Evolutionary conservation across 2,329 filamentous ascomycete species (phyloP).

Genomic region (Colletotrichum sp.): DNA sequence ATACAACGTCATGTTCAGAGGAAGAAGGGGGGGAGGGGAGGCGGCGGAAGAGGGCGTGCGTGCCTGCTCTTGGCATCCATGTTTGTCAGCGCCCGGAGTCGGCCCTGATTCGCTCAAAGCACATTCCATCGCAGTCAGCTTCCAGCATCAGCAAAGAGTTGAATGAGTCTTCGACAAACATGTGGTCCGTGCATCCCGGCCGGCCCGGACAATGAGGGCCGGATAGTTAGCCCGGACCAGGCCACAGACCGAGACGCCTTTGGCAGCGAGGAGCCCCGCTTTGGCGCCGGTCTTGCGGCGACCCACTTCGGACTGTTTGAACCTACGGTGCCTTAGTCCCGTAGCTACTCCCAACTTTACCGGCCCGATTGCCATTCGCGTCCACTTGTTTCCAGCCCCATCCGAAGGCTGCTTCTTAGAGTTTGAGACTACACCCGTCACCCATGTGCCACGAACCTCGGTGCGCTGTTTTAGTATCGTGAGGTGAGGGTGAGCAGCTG

Average conservation of each 20-base stretch:
- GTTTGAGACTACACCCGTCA: slow-evolving; percentile 5
- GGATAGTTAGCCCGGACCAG: background rate
- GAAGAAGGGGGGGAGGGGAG: background rate
- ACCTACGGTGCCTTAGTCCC: background rate
- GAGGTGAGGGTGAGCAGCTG: background rate
- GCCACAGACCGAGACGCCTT: background rate
- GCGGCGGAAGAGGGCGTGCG: background rate
- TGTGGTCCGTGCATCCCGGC: slow-evolving; percentile 13
- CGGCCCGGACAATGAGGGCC: slow-evolving; percentile 7
- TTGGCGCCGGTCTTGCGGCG: background rate
- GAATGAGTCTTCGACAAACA: slow-evolving; percentile 9
- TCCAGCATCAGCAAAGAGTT: background rate
- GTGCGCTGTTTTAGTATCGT: background rate
- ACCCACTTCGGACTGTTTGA: slow-evolving; percentile 1
- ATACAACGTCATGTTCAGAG: background rate
- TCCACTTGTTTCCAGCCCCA: background rate
- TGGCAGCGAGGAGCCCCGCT: background rate
- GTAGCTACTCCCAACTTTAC: background rate
- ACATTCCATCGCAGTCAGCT: background rate
- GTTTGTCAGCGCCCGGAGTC: background rate
- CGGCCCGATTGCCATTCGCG: background rate
- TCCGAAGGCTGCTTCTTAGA: background rate
- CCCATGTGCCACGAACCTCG: slow-evolving; percentile 9
- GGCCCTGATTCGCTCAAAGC: background rate
- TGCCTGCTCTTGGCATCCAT: background rate